Evolutionary conservation across 2,329 filamentous ascomycete genomes (phyloP), one percentile per base, ranked within the genome.

Genomic region (Cladosporium cucumerinum): DNA sequence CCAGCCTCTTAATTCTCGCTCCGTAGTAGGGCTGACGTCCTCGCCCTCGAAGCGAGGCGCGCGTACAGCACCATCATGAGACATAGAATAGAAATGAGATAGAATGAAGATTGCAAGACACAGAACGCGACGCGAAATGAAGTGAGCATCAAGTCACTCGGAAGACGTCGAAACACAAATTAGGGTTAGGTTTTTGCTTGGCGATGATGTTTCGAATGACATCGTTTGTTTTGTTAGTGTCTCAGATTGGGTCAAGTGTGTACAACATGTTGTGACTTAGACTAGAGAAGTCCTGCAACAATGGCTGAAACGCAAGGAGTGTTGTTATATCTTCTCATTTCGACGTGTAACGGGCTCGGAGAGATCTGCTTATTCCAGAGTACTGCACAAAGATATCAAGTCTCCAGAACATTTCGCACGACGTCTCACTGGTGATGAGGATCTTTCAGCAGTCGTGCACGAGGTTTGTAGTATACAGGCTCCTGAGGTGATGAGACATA

Each of bases 1-100:
- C 72, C 72, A 72, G 30, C 72, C 71, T 64, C 67, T 69, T 52
- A 72, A 54, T 67, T 73, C 72, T 14, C 66, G 66, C 51, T 72
- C 69, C 1, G 68, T 68, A 6, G 70, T 73, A 1, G 68, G 69
- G 14, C 65, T 67, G n/a, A 68, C 61, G 54, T 73, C 72, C 54
- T 73, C 72, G 39, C 69, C 70, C 18, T 71, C 68, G 34, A 68
- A 73, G 39, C 69, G 69, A 49, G 71, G 69, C 49, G 60, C 60
- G 10, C 60, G 60, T 18, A 21, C 21, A 28, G 46, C 59, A 30
- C 48, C 60, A 54, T 54, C 25, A 14, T 61, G 60, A 62, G 60
- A 62, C 60, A 62, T 62, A 21, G 5, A 54, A 30, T 32, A 12
- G n/a, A 54, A 18, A 21, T 32, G 4, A 21, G 30, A 32, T 5